Evolutionary conservation across 495 filamentous ascomycete genomes (phyloP).

Genomic region (Evernia prunastri): DNA sequence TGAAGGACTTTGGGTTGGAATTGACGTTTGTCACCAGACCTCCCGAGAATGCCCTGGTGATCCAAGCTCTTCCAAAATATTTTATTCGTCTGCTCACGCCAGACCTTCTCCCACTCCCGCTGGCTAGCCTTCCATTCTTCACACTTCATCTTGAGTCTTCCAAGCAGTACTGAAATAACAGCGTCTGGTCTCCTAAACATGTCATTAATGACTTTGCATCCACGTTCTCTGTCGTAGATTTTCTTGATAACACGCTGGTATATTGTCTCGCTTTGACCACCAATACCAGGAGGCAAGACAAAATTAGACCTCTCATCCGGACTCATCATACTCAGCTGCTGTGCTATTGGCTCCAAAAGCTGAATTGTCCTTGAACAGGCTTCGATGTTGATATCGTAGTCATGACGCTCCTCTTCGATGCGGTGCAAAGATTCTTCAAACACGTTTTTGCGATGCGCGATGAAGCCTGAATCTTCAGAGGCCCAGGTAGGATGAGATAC

Average conservation of each 20-base stretch:
- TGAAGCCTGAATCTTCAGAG: slow-evolving; percentile 95
- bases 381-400: slow-evolving; percentile 98
- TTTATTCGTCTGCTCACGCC: slow-evolving; percentile 85
- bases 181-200: slow-evolving; percentile 74
- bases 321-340: slow-evolving; percentile 71
- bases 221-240: slow-evolving; percentile 84
- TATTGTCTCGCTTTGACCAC: slow-evolving; percentile 90
- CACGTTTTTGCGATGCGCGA: slow-evolving; percentile 92
- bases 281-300: slow-evolving; percentile 72
- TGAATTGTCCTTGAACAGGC: slow-evolving; percentile 88
- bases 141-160: slow-evolving; percentile 82
- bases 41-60: slow-evolving; percentile 84
- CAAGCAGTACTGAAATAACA: slow-evolving; percentile 80
- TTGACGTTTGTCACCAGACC: slow-evolving; percentile 77
- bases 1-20: slow-evolving; percentile 81
- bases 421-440: slow-evolving; percentile 89
- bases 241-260: slow-evolving; percentile 97
- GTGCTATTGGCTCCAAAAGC: slow-evolving; percentile 85
- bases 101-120: slow-evolving; percentile 98
- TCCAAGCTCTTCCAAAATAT: slow-evolving; percentile 95
- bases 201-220: slow-evolving; percentile 70
- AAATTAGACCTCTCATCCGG: slow-evolving; percentile 64
- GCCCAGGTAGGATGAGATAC: slow-evolving; percentile 99
- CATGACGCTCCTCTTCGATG: slow-evolving; percentile 96
- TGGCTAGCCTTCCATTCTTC: slow-evolving; percentile 95